These are phyloP conservation scores for Diaporthe longicolla DNA, from an alignment of 2,329 filamentous ascomycete genomes.

Conservation along the genomic window DNA sequence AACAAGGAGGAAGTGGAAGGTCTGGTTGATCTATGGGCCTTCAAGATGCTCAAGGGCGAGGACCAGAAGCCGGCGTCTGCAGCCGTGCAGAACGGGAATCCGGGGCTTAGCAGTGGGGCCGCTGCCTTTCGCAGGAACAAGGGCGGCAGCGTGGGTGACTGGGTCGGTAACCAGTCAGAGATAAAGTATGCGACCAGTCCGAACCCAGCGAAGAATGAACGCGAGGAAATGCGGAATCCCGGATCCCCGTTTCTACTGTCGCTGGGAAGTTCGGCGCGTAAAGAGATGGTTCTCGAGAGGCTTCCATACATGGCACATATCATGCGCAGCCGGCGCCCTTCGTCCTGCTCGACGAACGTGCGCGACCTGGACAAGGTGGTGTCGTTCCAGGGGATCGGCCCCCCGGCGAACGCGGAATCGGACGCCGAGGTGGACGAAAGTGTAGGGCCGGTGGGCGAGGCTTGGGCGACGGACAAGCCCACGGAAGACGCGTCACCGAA, in stretches of 20 bases:
- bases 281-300: constrained; percentile 85
- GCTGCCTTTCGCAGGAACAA: constrained; percentile 64
- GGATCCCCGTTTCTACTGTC: constrained; percentile 63
- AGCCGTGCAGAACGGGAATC: neutral
- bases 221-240: constrained; percentile 44
- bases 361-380: constrained; percentile 78
- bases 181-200: constrained; percentile 45
- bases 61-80: constrained; percentile 47
- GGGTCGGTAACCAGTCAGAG: constrained; percentile 42
- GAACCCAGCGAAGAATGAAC: constrained; percentile 40
- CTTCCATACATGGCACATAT: constrained; percentile 88
- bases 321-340: constrained; percentile 58
- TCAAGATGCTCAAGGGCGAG: constrained; percentile 71
- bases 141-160: constrained; percentile 43
- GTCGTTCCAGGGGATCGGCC: constrained; percentile 72
- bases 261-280: constrained; percentile 75
- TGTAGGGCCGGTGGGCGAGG: constrained; percentile 55
- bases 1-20: constrained; percentile 85
- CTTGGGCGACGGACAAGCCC: constrained; percentile 74
- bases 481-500: constrained; percentile 66
- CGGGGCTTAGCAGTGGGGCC: constrained; percentile 54
- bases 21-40: constrained; percentile 78
- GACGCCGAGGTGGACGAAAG: constrained; percentile 61
- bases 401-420: constrained; percentile 56
- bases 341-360: constrained; percentile 55